These are phyloP conservation scores for Marsdenia floribunda DNA, from an alignment of 257 asterid species.

Conservation along the genomic window DNA sequence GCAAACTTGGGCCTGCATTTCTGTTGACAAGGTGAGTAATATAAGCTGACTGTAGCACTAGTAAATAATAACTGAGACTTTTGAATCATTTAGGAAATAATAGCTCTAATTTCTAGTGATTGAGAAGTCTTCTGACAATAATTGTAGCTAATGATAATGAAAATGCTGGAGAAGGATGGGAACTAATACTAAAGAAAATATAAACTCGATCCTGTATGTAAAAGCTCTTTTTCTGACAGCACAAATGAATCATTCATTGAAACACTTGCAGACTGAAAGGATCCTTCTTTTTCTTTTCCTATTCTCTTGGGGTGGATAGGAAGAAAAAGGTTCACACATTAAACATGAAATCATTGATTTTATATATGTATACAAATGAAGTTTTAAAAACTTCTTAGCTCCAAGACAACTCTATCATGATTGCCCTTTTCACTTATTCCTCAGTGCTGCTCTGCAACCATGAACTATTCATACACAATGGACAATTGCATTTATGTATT, in stretches of 20 bases:
- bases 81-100: not conserved
- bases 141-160: not conserved
- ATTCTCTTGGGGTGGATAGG: not conserved
- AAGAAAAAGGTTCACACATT: not conserved
- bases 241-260: not conserved
- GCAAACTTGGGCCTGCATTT: constrained; percentile 84
- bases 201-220: not conserved
- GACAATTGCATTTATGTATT: constrained; percentile 2
- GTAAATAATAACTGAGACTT: not conserved
- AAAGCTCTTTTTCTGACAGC: constrained; percentile 1
- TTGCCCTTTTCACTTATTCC: not conserved
- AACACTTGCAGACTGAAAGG: not conserved
- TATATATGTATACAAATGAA: not conserved
- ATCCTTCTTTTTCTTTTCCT: not conserved
- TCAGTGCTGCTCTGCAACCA: not conserved
- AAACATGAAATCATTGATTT: not conserved
- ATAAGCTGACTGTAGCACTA: constrained; percentile 14
- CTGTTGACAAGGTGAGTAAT: constrained; percentile 71
- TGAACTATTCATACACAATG: not conserved
- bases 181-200: not conserved
- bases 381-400: constrained; percentile 1
- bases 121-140: not conserved
- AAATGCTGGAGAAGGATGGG: not conserved
- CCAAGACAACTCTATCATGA: not conserved
- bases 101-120: not conserved